phyloP scores from a whole-genome alignment of 1,139 yeast genomes.

The Protomyces macrosporus region DNA sequence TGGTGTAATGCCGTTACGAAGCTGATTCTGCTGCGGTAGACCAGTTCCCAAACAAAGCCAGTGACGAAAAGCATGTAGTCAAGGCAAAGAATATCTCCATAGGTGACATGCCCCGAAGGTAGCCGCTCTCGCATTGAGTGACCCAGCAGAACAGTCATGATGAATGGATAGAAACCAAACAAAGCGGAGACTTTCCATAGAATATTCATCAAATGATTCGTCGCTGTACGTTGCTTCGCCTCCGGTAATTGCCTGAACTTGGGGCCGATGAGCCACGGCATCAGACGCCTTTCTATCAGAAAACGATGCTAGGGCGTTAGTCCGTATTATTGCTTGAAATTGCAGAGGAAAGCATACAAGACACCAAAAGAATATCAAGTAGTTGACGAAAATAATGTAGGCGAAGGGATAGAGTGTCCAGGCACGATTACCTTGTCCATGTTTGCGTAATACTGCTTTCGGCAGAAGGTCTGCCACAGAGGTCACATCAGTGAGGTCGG shows the following conservation, averaged over 20 bases:
- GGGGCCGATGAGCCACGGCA: slow-evolving; percentile 7
- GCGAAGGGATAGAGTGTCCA: slow-evolving; percentile 1
- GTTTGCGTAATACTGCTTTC: not conserved
- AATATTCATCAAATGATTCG: slow-evolving; percentile 10
- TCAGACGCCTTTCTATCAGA: not conserved
- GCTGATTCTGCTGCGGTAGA: slow-evolving; percentile 13
- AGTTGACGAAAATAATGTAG: slow-evolving; percentile 6
- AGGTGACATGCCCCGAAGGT: slow-evolving; percentile 6
- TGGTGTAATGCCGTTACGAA: slow-evolving; percentile 11
- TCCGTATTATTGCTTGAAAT: not conserved
- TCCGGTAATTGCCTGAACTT: not conserved
- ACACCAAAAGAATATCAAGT: slow-evolving; percentile 8
- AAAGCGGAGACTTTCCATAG: slow-evolving; percentile 4
- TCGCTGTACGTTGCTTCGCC: slow-evolving; percentile 6
- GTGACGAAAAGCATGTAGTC: slow-evolving; percentile 12
- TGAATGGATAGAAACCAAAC: slow-evolving; percentile 10
- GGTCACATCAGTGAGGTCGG: too few relatives aligned
- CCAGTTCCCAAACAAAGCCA: slow-evolving; percentile 8
- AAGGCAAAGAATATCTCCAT: slow-evolving; percentile 2
- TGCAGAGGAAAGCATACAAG: not conserved
- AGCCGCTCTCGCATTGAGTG: not conserved
- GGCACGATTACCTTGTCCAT: slow-evolving; percentile 5
- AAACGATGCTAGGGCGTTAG: not conserved
- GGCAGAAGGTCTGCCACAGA: not conserved
- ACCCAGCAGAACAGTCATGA: slow-evolving; percentile 11